phyloP scores from a whole-genome alignment of 2,329 filamentous ascomycete genomes.

The Hymenoscyphus fraxineus region DNA sequence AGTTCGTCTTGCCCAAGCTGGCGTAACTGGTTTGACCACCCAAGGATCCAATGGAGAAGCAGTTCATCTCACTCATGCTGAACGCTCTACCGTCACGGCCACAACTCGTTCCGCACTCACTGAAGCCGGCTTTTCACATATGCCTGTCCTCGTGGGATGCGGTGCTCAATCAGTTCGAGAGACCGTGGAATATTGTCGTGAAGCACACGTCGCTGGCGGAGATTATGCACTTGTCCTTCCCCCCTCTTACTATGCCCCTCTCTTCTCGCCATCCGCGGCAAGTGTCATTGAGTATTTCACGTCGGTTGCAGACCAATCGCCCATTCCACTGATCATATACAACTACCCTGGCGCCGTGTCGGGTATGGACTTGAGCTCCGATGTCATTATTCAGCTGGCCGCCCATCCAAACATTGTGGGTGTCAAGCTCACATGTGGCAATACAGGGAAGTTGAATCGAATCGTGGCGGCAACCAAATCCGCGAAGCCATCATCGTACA shows the following conservation, averaged over 20 bases:
- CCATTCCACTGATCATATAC: slow-evolving; percentile 77
- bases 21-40: slow-evolving; percentile 58
- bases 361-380: slow-evolving; percentile 85
- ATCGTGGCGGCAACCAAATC: slow-evolving; percentile 53
- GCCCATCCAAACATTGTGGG: slow-evolving; percentile 81
- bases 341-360: slow-evolving; percentile 88
- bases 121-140: slow-evolving; percentile 50
- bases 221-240: slow-evolving; percentile 66
- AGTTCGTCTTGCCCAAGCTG: slow-evolving; percentile 55
- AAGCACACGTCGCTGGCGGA: slow-evolving; percentile 59
- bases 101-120: slow-evolving; percentile 59
- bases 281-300: slow-evolving; percentile 57
- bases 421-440: slow-evolving; percentile 90
- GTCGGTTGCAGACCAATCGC: slow-evolving; percentile 61
- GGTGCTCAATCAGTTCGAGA: slow-evolving; percentile 64
- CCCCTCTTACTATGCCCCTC: slow-evolving; percentile 61
- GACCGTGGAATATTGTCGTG: slow-evolving; percentile 59
- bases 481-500: slow-evolving; percentile 41
- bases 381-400: slow-evolving; percentile 75
- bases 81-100: slow-evolving; percentile 56
- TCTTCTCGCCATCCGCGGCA: slow-evolving; percentile 52
- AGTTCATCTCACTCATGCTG: slow-evolving; percentile 59
- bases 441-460: slow-evolving; percentile 59
- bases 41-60: slow-evolving; percentile 67
- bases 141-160: slow-evolving; percentile 65